These are phyloP conservation scores for Naegleria gruberi DNA, from an alignment of 208 protist species.

Conservation along the genomic window DNA sequence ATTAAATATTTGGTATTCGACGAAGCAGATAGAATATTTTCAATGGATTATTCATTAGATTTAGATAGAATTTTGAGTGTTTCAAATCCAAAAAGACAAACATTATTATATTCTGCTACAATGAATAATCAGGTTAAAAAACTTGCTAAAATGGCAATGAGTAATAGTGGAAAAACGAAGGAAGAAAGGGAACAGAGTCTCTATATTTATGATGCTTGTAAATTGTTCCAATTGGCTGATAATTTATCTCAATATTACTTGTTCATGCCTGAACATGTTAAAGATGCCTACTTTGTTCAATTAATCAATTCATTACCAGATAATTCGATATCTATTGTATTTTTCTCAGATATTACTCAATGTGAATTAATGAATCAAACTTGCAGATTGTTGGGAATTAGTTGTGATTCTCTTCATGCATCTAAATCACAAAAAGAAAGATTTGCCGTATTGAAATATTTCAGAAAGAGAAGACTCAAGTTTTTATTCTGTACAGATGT, in stretches of 20 bases:
- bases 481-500: constrained; percentile 74
- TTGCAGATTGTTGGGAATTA: background rate
- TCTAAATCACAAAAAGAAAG: constrained; percentile 1
- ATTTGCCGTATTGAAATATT: background rate
- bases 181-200: background rate
- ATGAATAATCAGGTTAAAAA: constrained; percentile 71
- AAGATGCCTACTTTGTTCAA: background rate
- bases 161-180: background rate
- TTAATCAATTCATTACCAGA: background rate
- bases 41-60: constrained; percentile 81
- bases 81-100: constrained; percentile 25
- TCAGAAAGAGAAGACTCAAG: constrained; percentile 44
- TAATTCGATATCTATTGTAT: background rate
- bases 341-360: background rate
- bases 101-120: constrained; percentile 35
- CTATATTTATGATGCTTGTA: constrained; percentile 1
- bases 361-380: background rate
- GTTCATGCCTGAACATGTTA: constrained; percentile 10
- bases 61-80: constrained; percentile 65
- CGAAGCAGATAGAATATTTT: constrained; percentile 79
- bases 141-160: constrained; percentile 68
- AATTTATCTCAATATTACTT: constrained; percentile 5
- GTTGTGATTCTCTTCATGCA: background rate
- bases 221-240: background rate
- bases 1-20: constrained; percentile 64